These are phyloP conservation scores for Nepenthes alata DNA, from an alignment of 179 eudicot genomes.

Conservation along the genomic window DNA sequence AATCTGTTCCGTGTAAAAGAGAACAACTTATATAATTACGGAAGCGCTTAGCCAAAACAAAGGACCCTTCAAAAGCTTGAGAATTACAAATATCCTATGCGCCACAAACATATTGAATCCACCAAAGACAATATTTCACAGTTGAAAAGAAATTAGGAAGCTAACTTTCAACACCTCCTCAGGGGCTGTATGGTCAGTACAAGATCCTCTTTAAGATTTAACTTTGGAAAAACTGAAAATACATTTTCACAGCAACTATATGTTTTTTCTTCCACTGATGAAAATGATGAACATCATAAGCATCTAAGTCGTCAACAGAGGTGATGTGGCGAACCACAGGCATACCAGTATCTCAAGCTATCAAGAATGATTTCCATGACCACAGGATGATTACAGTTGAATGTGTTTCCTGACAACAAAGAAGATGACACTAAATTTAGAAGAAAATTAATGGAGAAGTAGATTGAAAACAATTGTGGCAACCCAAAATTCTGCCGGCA, in stretches of 20 bases:
- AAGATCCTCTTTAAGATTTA: too few species aligned
- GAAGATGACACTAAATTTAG: background rate
- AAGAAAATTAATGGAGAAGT: background rate
- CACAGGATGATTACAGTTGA: constrained; percentile 96
- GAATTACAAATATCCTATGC: too few species aligned
- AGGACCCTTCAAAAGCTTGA: too few species aligned
- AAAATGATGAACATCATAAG: background rate
- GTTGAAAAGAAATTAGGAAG: too few species aligned
- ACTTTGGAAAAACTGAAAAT: background rate
- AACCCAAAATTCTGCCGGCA: background rate
- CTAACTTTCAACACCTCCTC: too few species aligned
- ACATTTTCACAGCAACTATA: background rate
- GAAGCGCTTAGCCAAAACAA: too few species aligned
- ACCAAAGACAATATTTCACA: too few species aligned
- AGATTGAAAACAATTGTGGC: background rate
- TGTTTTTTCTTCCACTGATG: too few species aligned
- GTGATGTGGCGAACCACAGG: background rate
- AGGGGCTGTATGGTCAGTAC: too few species aligned
- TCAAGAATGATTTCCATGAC: constrained; percentile 97
- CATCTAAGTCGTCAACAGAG: constrained; percentile 1
- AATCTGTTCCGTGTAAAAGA: too few species aligned
- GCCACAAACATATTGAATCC: too few species aligned
- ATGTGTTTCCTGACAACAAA: constrained; percentile 62
- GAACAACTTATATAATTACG: too few species aligned
- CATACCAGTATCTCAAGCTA: constrained; percentile 97